These are phyloP conservation scores for Xerocomellus dryophilus DNA, from an alignment of 768 basidiomycete genomes.

Conservation along the genomic window DNA sequence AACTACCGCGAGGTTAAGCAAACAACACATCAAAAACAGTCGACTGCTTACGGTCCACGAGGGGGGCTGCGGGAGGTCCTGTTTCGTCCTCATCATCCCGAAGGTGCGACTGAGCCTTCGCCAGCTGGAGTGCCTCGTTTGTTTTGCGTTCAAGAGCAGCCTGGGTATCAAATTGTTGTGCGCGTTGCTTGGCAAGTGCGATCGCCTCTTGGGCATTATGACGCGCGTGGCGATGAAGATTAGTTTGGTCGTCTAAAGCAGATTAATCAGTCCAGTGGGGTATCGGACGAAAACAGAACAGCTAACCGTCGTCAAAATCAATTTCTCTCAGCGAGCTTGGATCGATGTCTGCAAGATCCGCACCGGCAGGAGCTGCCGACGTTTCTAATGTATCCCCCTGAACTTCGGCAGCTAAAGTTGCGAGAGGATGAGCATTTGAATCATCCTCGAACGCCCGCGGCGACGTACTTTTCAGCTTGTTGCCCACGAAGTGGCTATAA, in stretches of 20 bases:
- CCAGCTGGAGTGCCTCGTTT: conserved; percentile 69
- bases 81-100: conserved; percentile 42
- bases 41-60: conserved; percentile 66
- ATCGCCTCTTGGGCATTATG: conserved; percentile 90
- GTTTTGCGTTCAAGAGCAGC: conserved; percentile 79
- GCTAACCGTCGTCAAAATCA: conserved; percentile 87
- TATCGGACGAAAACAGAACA: background rate
- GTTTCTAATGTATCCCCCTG: conserved; percentile 55
- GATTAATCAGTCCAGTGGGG: background rate
- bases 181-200: conserved; percentile 70
- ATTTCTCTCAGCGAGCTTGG: conserved; percentile 60
- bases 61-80: conserved; percentile 38
- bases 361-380: conserved; percentile 51
- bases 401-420: conserved; percentile 63
- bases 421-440: conserved; percentile 12
- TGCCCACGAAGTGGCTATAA: conserved; percentile 98
- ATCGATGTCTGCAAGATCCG: conserved; percentile 55
- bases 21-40: background rate
- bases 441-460: conserved; percentile 12
- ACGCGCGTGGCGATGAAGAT: conserved; percentile 79
- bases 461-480: conserved; percentile 82
- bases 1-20: conserved; percentile 43
- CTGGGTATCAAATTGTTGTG: conserved; percentile 80
- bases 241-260: conserved; percentile 76
- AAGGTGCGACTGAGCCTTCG: conserved; percentile 50